Conservation (phyloP, 805 yeast genomes). For the Ogataea nonfermentans region DNA sequence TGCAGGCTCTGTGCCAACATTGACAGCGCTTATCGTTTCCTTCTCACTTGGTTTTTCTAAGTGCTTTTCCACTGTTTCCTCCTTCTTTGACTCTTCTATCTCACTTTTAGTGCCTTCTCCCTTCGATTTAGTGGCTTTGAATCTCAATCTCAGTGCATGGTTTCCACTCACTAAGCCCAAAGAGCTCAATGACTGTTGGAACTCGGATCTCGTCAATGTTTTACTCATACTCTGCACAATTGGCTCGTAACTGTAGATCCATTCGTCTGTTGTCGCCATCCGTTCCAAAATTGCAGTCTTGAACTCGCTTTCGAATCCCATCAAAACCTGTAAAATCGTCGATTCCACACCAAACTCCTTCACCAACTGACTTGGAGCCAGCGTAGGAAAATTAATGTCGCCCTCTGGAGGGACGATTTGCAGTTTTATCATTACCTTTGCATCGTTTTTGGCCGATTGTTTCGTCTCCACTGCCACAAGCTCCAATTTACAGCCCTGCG, state of each 20-base stretch:
- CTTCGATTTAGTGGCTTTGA: conserved; percentile 8
- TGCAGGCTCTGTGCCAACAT: not conserved
- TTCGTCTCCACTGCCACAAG: conserved; percentile 17
- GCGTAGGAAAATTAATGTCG: conserved; percentile 13
- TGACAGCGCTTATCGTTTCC: not conserved
- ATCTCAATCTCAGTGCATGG: conserved; percentile 29
- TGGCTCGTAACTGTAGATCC: conserved; percentile 16
- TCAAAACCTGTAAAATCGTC: conserved; percentile 16
- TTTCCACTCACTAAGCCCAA: conserved; percentile 29
- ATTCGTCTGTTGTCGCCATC: not conserved
- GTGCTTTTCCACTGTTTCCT: not conserved
- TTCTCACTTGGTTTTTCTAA: too few relatives aligned
- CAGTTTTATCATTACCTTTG: conserved; percentile 24
- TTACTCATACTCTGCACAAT: conserved; percentile 28
- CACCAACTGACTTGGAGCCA: conserved; percentile 17
- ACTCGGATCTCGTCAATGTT: conserved; percentile 19
- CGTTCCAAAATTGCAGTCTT: not conserved
- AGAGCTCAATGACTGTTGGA: conserved; percentile 22
- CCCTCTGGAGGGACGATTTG: conserved; percentile 23
- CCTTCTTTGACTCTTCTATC: not conserved
- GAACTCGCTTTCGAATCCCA: conserved; percentile 15
- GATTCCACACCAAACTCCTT: conserved; percentile 11
- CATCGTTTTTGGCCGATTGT: not conserved
- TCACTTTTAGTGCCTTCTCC: not conserved
- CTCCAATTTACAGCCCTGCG: conserved; percentile 43